Conservation (phyloP, 257 asterid genomes). For the Cynanchum wilfordii region DNA sequence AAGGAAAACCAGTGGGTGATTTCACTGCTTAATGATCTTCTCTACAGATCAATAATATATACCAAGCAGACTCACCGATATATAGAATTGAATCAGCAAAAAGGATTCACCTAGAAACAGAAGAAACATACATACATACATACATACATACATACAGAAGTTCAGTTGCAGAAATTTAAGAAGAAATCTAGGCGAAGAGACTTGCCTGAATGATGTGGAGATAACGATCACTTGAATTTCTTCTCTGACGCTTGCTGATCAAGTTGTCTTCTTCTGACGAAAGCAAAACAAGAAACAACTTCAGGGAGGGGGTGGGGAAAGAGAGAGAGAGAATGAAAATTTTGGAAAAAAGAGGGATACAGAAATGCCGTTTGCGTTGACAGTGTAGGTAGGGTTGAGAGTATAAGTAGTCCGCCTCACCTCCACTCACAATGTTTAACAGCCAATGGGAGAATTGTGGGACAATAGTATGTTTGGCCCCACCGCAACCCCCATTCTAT, state of each 20-base stretch:
- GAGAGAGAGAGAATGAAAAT: neutral
- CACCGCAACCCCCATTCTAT: neutral
- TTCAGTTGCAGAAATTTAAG: neutral
- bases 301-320: neutral
- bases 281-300: neutral
- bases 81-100: neutral
- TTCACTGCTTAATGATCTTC: neutral
- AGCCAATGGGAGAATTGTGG: neutral
- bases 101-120: conserved; percentile 5
- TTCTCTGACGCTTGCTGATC: neutral
- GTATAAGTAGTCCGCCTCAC: neutral
- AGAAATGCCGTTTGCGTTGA: neutral
- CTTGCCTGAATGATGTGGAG: conserved; percentile 7
- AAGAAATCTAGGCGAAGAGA: no score
- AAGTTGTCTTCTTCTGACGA: neutral
- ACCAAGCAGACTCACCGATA: neutral
- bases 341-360: neutral
- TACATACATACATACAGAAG: neutral
- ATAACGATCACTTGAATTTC: neutral
- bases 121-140: neutral
- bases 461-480: neutral
- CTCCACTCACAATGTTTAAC: no score
- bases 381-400: neutral
- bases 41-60: neutral
- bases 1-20: neutral